Evolutionary conservation across 2,329 filamentous ascomycete genomes (phyloP), one percentile per base, ranked within the genome.

Genomic region (Trichoderma pleuroti): DNA sequence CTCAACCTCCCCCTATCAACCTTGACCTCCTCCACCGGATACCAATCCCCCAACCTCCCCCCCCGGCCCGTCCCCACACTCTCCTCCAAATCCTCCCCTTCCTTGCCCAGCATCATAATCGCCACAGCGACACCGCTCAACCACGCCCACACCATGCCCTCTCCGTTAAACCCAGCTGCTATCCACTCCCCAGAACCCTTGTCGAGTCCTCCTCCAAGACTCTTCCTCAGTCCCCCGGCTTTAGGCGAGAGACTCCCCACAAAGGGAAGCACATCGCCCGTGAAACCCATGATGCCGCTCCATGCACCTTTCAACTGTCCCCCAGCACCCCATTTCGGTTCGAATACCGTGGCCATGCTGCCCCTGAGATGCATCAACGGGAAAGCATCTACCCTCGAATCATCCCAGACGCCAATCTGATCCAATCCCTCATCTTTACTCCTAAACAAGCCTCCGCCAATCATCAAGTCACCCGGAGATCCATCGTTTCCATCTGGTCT

Each of bases 131-230:
- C 81, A 0, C 85, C 86, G 57, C 81, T 85, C 16, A 86, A 80
- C 85, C 85, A 87, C 3, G 85, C 82, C 80, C 82, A 85, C 3
- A 84, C 83, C 85, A 87, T 87, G 5, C 86, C 86, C 56, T 87
- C 83, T 16, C 85, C 85, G 56, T 78, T 82, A 74, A 84, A 87
- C 1, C 84, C 86, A 1, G 83, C 85, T 2, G 83, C 80, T n/a
- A 87, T 80, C 85, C 85, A 88, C 74, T 87, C 84, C 2, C 82
- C 82, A 0, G 77, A 72, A 0, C 65, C 65, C 8, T 21, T 26
- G 28, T 21, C 65, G 5, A 61, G 21, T 1, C 65, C 56, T 7
- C 65, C 65, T 4, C 30, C 56, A 24, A 34, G 21, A 3, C 11
- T 49, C 7, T 30, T 36, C 7, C 10, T 60, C 6, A 24, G 24